Conservation (phyloP, 2,329 filamentous ascomycete genomes). For the Epichloe coenophiala region DNA sequence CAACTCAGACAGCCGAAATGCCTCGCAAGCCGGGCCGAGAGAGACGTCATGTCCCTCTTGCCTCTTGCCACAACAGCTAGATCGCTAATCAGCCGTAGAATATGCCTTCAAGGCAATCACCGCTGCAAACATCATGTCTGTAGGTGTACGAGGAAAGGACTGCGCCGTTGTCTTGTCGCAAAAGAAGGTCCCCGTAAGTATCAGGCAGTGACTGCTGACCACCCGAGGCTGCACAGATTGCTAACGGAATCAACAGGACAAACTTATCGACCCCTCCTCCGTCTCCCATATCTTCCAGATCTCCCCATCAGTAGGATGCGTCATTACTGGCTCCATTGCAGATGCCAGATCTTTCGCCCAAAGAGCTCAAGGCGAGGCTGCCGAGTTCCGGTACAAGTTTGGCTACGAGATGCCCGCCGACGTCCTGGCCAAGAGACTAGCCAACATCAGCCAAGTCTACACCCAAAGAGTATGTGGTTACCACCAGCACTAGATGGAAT, state of each 20-base stretch:
- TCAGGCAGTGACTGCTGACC: background rate
- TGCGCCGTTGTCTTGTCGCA: conserved; percentile 95
- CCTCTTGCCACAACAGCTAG: background rate
- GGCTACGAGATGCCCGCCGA: conserved; percentile 99
- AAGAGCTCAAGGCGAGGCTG: conserved; percentile 86
- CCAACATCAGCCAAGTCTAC: conserved; percentile 99
- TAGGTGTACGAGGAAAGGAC: conserved; percentile 91
- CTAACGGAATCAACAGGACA: conserved; percentile 51
- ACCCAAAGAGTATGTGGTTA: conserved; percentile 65
- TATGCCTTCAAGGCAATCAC: conserved; percentile 99
- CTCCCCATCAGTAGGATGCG: conserved; percentile 89
- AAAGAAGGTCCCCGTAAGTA: conserved; percentile 93
- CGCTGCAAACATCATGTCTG: conserved; percentile 95
- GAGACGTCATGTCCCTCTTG: too few relatives aligned
- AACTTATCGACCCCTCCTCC: conserved; percentile 93
- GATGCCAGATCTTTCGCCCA: conserved; percentile 89
- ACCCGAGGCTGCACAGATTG: background rate
- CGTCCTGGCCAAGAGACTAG: conserved; percentile 87
- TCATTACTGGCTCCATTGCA: conserved; percentile 97
- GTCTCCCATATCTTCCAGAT: conserved; percentile 97
- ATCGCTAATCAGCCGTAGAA: conserved; percentile 41
- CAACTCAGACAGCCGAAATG: background rate
- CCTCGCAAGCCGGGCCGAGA: background rate
- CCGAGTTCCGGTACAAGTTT: conserved; percentile 96
- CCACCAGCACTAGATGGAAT: background rate